Evolutionary conservation across 2,329 filamentous ascomycete species (phyloP), one percentile per base, ranked within the genome.

Genomic region (Monosporascus sp.): DNA sequence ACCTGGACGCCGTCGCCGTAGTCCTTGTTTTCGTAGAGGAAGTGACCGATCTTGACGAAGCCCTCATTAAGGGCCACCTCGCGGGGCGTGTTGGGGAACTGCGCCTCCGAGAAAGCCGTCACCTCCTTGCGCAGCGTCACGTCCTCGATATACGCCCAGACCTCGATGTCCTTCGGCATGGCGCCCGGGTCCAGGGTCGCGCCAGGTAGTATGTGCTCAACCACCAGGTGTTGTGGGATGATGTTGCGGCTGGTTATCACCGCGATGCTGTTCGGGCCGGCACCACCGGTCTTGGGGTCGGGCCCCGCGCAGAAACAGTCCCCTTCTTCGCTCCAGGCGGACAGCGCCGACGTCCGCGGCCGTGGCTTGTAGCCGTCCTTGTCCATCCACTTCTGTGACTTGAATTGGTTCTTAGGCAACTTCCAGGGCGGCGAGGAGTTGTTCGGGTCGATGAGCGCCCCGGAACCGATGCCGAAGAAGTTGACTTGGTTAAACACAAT

Each of bases 251-350:
- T 75, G 18, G 86, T 76, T 41, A 82, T 69, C 18, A 95, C 81
- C 8, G 80, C 81, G 17, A 97, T 73, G 50, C 56, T 55, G 49
- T 83, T 81, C 2, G 84, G 82, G 38, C 83, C 82, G 48, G 79
- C 76, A 7, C 76, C 75, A 17, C 67, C 64, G 11, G 70, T 69
- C 17, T 72, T 70, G 15, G 67, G 67, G 48, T 76, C 71, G 1
- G 72, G 71, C 3, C 74, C 78, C 5, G 86, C 84, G 68, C 93
- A 97, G 88, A 90, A 97, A 70, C 90, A 95, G 56, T 97, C 89
- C 20, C 88, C 89, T 36, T 86, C 80, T 48, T 96, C 89, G 9
- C 84, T 75, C 90, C 92, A 96, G 3, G 75, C 71, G 2, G 71
- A 66, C 2, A 96, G 75, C 1, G 88, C 90, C 0, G 76, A 68